phyloP scores from a whole-genome alignment of 331 rosid genomes.

The Rhamnella rubrinervis region DNA sequence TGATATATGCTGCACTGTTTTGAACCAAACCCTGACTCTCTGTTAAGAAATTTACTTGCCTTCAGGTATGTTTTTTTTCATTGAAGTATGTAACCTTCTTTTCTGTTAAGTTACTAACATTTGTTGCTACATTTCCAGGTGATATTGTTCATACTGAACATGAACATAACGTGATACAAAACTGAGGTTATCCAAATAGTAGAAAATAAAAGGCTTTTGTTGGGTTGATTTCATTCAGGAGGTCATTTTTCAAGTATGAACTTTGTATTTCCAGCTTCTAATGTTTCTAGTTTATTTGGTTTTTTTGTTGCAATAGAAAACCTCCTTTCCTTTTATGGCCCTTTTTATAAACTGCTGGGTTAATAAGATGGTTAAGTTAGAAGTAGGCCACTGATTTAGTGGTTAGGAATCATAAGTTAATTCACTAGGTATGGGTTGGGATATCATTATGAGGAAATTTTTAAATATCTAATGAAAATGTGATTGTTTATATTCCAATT shows the following conservation, averaged over 20 bases:
- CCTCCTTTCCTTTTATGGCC: not conserved
- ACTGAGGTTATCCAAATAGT: not conserved
- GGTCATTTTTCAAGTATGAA: not conserved
- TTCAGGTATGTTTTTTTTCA: constrained; percentile 9
- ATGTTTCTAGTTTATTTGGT: not conserved
- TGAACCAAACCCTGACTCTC: not conserved
- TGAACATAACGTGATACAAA: not conserved
- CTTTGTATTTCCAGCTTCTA: not conserved
- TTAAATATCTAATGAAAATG: not conserved
- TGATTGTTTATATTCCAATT: not conserved
- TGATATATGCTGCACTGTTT: not conserved
- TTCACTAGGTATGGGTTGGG: not conserved
- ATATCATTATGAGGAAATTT: not conserved
- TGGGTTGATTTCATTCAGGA: not conserved
- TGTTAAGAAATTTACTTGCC: not conserved
- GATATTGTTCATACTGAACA: not conserved
- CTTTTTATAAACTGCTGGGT: not conserved
- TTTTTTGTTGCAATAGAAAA: not conserved
- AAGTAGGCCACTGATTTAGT: not conserved
- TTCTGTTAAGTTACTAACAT: not conserved
- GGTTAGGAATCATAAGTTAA: not conserved
- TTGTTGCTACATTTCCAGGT: constrained; percentile 4
- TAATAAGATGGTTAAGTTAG: not conserved
- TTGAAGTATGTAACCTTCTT: not conserved
- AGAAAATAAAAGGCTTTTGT: not conserved